Conservation (phyloP, 495 filamentous ascomycete species). For the Astrocystis sublimbata region DNA sequence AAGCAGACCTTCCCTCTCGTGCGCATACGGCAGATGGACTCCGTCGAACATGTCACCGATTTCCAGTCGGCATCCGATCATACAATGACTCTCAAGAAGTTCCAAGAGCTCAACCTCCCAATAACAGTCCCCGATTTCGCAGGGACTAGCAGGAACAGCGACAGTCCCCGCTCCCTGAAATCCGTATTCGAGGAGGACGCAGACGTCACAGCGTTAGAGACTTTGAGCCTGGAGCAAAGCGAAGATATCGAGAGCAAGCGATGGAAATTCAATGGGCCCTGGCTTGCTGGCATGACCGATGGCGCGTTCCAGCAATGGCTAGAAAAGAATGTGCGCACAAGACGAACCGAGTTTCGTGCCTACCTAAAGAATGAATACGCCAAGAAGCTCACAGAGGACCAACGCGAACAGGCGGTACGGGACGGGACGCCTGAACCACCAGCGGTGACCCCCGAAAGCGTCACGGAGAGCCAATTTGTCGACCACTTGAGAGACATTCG, state of each 20-base stretch:
- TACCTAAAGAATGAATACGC: conserved; percentile 56
- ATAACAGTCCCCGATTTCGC: conserved; percentile 56
- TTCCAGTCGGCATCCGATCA: conserved; percentile 85
- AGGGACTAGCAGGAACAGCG: conserved; percentile 27
- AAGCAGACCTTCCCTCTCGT: conserved; percentile 70
- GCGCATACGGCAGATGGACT: conserved; percentile 73
- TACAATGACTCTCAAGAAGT: conserved; percentile 78
- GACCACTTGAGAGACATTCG: conserved; percentile 63
- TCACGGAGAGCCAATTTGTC: conserved; percentile 62
- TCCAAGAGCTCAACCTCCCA: conserved; percentile 64
- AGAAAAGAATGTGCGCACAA: conserved; percentile 58
- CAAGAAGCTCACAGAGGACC: conserved; percentile 50
- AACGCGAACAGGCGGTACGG: conserved; percentile 38
- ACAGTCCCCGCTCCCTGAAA: conserved; percentile 1
- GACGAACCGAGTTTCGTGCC: conserved; percentile 61
- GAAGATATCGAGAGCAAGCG: conserved; percentile 41
- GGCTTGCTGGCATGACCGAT: conserved; percentile 72
- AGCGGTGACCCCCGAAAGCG: conserved; percentile 35
- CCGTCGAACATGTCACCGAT: conserved; percentile 87
- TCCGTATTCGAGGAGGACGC: conserved; percentile 62
- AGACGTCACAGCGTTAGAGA: conserved; percentile 50
- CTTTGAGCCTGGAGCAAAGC: conserved; percentile 31
- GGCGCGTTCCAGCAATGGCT: conserved; percentile 71
- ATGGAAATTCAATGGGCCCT: conserved; percentile 82
- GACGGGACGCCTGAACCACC: conserved; percentile 21